Base-by-base conservation (phyloP, 305 asterid genomes). In the Fraxinus angustifolia region DNA sequence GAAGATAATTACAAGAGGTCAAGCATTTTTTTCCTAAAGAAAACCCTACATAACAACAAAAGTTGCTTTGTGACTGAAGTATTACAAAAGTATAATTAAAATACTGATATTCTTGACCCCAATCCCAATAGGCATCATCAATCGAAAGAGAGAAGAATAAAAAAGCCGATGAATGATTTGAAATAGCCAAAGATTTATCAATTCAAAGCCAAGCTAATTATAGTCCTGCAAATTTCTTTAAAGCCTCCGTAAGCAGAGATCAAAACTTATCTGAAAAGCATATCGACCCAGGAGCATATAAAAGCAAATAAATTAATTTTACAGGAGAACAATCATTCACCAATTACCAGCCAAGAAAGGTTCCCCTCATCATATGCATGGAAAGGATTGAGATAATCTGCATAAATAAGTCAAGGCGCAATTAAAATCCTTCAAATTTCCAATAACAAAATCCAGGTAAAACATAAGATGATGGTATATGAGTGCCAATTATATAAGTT, bases 361-460 rank as follows among this genome's bases (percentile, higher is more conserved):
- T 95, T 95, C 56, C 99, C 99, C 78, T 95, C 98, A 75, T 95
- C 99, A 84, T 95, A 95, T 12, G 98, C 99, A 81, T 95, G 99
- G 87, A 95, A 93, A 16, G 97, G 94, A 77, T 89, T 92, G 83
- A 92, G 95, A 88, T 95, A 95, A 91, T 95, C 98, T 95, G 92
- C 88, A 82, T 11, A 80, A 76, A 30, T 78, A 76, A 56, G 75
- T 68, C 19, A 0, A 28, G 19, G 14, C 7, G 19, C 38, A 10
- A 3, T 68, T 68, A 68, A 68, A 14, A 12, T 30, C 74, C 36
- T 68, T 14, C 74, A 28, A 14, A 68, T 28, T 30, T 68, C 40
- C 10, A 26, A 68, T 28, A 30, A 68, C 19, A 14, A 68, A 10
- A 26, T 68, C 38, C 19, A 11, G 11, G 17, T 30, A 30, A 30